Evolutionary conservation across 2,329 filamentous ascomycete species (phyloP), one percentile per base, ranked within the genome.

Genomic region (Penicillium sp.): DNA sequence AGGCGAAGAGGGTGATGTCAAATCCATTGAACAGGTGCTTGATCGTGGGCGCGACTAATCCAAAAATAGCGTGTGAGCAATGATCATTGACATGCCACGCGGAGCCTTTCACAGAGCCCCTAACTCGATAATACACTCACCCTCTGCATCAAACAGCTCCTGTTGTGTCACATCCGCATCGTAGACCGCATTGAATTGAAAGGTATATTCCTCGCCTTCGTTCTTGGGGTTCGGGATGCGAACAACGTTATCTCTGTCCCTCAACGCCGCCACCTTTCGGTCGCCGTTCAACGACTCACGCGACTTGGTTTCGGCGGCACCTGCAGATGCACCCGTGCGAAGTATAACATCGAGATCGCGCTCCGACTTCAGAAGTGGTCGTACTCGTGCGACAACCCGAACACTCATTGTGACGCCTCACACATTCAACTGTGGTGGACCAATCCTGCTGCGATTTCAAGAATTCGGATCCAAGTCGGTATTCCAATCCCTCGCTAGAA

Each of bases 151-250:
- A 75, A 96, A 99, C 59, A 99, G 80, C 65, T 91, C 85, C 77
- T 97, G 91, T 76, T 99, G 94, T 8, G 91, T 87, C 16, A 91
- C 89, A 38, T 84, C 78, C 70, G 89, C 86, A 72, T 92, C 92
- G 77, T 97, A 98, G 58, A 98, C 94, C 68, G 90, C 87, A 82
- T 95, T 96, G 83, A 98, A 98, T 55, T 93, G 87, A 76, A 98
- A 99, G 57, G 90, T 93, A 78, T 93, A 98, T 72, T 93, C 90
- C 78, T 98, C 94, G 25, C 85, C 82, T 66, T 92, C 91, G 72
- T 97, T 97, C 81, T 95, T 97, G 0, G 94, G 93, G 73, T 93
- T 97, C 3, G 94, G 94, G 71, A 98, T 96, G 75, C 90, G 89
- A 72, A 98, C 87, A 33, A 96, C 80, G 28, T 85, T 86, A 22